Conservation (phyloP, 106 monocot species). For the Platanthera zijinensis region DNA sequence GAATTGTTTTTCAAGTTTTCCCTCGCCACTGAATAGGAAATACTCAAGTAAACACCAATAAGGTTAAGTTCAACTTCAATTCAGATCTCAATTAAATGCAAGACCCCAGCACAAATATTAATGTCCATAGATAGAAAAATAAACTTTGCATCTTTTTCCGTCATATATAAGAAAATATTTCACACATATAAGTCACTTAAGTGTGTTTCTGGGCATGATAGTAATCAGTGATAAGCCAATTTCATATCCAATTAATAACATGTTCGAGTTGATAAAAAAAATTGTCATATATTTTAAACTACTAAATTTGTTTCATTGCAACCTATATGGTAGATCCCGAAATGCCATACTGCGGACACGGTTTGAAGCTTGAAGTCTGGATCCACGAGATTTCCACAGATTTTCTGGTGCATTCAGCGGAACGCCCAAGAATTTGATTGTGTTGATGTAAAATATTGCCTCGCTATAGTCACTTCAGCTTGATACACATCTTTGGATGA, state of each 20-base stretch:
- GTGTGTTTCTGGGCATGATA: neutral
- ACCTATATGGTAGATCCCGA: neutral
- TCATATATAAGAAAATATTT: neutral
- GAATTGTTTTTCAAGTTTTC: conserved; percentile 85
- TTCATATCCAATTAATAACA: neutral
- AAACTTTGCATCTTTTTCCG: neutral
- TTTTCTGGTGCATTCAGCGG: too few species aligned
- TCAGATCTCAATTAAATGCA: neutral
- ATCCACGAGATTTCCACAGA: too few species aligned
- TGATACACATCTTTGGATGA: too few species aligned
- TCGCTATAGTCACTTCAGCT: too few species aligned
- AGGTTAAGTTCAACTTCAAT: conserved; percentile 1
- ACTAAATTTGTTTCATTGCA: neutral
- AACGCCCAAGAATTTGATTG: too few species aligned
- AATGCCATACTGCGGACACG: neutral
- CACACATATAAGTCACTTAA: neutral
- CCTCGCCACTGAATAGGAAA: conserved; percentile 67
- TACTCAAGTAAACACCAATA: conserved; percentile 5
- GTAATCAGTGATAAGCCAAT: neutral
- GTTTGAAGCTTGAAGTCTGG: too few species aligned
- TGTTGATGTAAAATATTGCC: too few species aligned
- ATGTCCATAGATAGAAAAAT: neutral
- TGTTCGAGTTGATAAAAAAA: neutral
- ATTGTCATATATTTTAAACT: neutral
- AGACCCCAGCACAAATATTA: neutral